phyloP scores from a whole-genome alignment of 2,329 filamentous ascomycete species.

The Ophiostoma sp. region DNA sequence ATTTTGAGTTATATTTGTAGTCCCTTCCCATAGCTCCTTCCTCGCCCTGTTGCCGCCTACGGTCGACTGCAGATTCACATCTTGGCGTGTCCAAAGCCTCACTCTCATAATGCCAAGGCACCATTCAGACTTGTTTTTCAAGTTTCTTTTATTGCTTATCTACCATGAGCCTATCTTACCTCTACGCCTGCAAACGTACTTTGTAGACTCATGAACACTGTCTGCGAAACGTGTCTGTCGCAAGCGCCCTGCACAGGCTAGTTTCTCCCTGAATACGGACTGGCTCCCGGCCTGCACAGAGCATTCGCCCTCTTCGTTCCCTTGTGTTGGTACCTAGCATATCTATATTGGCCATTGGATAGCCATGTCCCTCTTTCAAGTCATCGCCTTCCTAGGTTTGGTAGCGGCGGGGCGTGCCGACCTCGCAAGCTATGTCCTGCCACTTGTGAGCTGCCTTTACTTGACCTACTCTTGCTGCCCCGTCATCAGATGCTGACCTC shows the following conservation, averaged over 20 bases:
- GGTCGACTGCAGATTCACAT: background rate
- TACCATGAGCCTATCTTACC: too few relatives aligned
- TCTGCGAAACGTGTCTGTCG: too few relatives aligned
- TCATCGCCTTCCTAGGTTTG: background rate
- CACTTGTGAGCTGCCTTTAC: background rate
- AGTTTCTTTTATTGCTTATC: background rate
- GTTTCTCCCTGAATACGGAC: too few relatives aligned
- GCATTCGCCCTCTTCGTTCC: too few relatives aligned
- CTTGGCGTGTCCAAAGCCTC: background rate
- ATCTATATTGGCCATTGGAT: too few relatives aligned
- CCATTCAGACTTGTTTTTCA: background rate
- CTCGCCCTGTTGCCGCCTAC: background rate
- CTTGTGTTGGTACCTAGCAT: too few relatives aligned
- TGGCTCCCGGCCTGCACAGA: too few relatives aligned
- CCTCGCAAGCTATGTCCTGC: slow-evolving; percentile 1
- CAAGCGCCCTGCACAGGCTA: too few relatives aligned
- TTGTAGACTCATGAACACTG: too few relatives aligned
- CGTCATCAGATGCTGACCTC: background rate
- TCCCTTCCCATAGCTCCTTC: background rate
- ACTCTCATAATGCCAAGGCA: background rate
- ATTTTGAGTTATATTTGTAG: background rate
- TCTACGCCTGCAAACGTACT: too few relatives aligned
- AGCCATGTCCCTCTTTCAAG: background rate
- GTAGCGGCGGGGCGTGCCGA: background rate
- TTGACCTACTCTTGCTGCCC: too few relatives aligned